Evolutionary conservation across 1,139 yeast species (phyloP), one percentile per base, ranked within the genome.

Genomic region (Candida tetrigidarum): DNA sequence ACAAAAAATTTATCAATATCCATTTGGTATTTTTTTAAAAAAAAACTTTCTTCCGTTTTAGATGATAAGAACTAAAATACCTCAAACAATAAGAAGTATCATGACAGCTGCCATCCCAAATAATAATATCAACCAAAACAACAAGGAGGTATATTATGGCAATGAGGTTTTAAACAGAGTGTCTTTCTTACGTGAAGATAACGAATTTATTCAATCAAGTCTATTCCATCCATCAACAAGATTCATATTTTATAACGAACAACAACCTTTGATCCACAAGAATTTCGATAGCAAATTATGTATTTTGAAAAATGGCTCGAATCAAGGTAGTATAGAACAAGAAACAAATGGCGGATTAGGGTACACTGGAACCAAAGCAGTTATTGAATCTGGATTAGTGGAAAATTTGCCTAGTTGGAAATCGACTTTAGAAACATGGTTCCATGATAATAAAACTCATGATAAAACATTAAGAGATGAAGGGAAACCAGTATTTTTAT

Each of bases 151-250:
- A 51, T 73, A 70, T 55, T 74, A 66, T 50, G 83, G 87, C 11
- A 75, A 76, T 16, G 84, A 80, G 49, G 81, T 80, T 5, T 69
- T 92, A 44, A 91, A 92, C 65, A 69, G 97, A 50, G 84, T 91
- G 8, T 83, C 95, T 10, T 92, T 90, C 58, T 70, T 91, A 39
- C 71, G 97, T 44, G 84, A 81, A 26, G 86, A 90, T 58, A 47
- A 66, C 19, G 78, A 71, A 26, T 91, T 89, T 57, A 74, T 91
- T 19, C 55, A 69, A 38, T 58, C 64, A 28, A 82, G 91, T 1
- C 59, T 84, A 35, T 62, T 56, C 11, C 83, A 80, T 53, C 69
- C 78, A 2, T 64, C 75, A 5, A 71, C 93, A 2, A 69, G 81
- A 45, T 82, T 88, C 50, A 59, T 89, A 6, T 80, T 86, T 39